Evolutionary conservation across 1,139 yeast species (phyloP), one percentile per base, ranked within the genome.

Genomic region (Spathaspora jeffriesii): DNA sequence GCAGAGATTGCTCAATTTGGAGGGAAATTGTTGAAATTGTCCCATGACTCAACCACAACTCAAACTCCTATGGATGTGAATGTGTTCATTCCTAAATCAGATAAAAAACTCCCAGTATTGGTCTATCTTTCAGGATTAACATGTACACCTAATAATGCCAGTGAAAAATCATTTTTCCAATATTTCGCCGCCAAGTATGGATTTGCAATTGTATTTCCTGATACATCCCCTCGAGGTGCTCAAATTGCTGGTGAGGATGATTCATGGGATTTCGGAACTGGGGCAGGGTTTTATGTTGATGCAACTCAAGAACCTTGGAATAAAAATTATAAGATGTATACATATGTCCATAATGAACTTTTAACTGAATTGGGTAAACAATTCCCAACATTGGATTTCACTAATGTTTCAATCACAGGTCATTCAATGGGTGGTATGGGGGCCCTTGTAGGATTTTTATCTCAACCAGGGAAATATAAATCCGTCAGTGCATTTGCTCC

Each of bases 381-480:
- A 41, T 87, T 76, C 57, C 58, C 74, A 4, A 65, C 70, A 32
- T 71, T 88, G 53, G 86, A 88, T 62, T 72, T 81, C 47, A 62
- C 67, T 30, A 84, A 79, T 43, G 76, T 85, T 47, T 80, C 93
- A 23, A 83, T 93, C 53, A 84, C 95, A 10, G 98, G 98, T 40
- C 98, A 93, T 65, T 93, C 99, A 2, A 93, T 93, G 98, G 99
- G 99, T 43, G 99, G 99, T 0, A 90, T 80, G 64, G 99, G 99
- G 46, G 96, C 99, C 0, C 70, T 93, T 51, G 72, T 86, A 47
- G 84, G 96, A 14, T 92, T 81, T 63, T 70, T 93, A 48, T 80
- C 76, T 54, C 83, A 88, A 63, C 90, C 93, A 1, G 87, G 84
- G 3, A 74, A 74, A 59, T 93, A 87, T 74, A 82, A 81, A 64